Base-by-base conservation (phyloP, 495 filamentous ascomycete genomes). In the Chaetomidium leptoderma region DNA sequence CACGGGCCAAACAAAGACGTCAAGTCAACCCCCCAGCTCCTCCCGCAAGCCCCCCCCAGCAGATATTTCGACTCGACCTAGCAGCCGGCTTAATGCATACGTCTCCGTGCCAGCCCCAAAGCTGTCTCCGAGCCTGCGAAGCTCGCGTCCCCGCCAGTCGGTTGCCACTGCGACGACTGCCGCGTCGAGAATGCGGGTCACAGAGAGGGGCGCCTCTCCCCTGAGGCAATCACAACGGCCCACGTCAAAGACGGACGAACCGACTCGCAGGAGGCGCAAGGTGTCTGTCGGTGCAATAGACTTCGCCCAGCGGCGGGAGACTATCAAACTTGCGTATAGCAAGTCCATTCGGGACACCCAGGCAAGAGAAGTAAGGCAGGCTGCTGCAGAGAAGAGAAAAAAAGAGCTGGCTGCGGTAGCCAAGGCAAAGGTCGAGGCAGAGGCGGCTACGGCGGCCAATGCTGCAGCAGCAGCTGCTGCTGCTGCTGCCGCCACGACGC, bases 251-350 rank as follows among this genome's bases (percentile, higher is more conserved):
- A 39, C 61, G 7, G 69, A 69, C 9, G 76, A 77, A 16, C 43
- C 68, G 46, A 57, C 64, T n/a, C 39, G 68, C 6, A 68, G 72
- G 19, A 70, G 74, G 57, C 68, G 76, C 44, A 81, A 78, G 60
- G 71, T 79, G 51, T 72, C 75, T 13, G 71, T 90, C 49, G 85
- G 84, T 0, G 81, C 82, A 54, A 86, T 91, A 29, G 88, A 95
- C 69, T 92, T 91, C 64, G 89, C 82, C 35, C 86, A 85, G 44
- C 80, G 88, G 27, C 80, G 89, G 48, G 86, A 88, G 57, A 83
- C 80, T 42, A 92, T 92, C 56, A 85, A 90, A 62, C 81, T 89
- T 45, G 89, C 89, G 1, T 89, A 92, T 61, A 91, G 85, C 45
- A 85, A 86, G 54, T 87, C 85, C 21, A 83, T 91, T 42, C 81